These are phyloP conservation scores for Hemileccinum impolitum DNA, from an alignment of 768 basidiomycete genomes.

Conservation along the genomic window DNA sequence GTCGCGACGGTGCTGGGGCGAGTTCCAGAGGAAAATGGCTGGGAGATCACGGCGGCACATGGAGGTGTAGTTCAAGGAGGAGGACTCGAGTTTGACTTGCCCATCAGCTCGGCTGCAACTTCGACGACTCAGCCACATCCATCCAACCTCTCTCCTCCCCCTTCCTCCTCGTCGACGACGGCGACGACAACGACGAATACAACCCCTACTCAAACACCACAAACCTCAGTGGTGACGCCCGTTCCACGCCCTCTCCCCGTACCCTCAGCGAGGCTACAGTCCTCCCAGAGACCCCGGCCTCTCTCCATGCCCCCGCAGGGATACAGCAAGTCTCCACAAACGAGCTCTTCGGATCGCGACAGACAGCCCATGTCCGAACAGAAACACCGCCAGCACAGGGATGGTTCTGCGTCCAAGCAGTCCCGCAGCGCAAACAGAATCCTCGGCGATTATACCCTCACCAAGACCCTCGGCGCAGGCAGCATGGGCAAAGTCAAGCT, in stretches of 20 bases:
- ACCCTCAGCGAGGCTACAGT: conserved; percentile 18
- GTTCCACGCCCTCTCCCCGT: conserved; percentile 33
- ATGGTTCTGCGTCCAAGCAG: conserved; percentile 34
- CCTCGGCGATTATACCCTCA: conserved; percentile 92
- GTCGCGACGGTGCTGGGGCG: conserved; percentile 44
- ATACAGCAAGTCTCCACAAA: conserved; percentile 33
- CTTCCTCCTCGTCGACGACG: conserved; percentile 14
- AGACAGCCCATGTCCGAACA: conserved; percentile 27
- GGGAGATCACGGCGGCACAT: conserved; percentile 46
- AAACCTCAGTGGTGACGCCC: conserved; percentile 24
- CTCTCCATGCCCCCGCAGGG: conserved; percentile 75
- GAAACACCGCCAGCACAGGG: conserved; percentile 29
- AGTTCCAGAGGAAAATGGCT: conserved; percentile 49
- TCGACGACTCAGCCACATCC: conserved; percentile 23
- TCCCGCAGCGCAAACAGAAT: conserved; percentile 45
- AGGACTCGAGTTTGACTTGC: conserved; percentile 67
- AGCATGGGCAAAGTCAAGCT: conserved; percentile 99
- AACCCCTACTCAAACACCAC: conserved; percentile 1
- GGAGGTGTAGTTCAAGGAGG: conserved; percentile 44
- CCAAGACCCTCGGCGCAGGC: conserved; percentile 95
- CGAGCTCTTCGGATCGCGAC: conserved; percentile 32
- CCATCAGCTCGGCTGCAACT: conserved; percentile 34
- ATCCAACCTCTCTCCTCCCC: conserved; percentile 13
- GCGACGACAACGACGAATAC: conserved; percentile 12
- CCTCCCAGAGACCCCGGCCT: conserved; percentile 49